Conservation (phyloP, 768 basidiomycete genomes). For the Russula compacta region DNA sequence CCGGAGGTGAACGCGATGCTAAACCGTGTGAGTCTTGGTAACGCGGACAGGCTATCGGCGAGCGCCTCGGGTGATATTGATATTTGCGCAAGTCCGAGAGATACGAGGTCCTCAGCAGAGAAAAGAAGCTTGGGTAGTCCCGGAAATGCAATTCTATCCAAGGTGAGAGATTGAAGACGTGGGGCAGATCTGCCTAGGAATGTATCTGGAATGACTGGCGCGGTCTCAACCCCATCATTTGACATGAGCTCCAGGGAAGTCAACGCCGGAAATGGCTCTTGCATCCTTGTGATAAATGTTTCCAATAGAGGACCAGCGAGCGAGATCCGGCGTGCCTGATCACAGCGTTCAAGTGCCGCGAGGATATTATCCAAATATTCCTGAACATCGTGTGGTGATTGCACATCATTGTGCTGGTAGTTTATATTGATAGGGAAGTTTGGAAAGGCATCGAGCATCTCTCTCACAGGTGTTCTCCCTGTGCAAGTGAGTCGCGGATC, state of each 20-base stretch:
- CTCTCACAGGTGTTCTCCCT: neutral
- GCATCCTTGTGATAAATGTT: neutral
- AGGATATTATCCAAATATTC: neutral
- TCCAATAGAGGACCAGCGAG: neutral
- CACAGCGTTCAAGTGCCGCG: neutral
- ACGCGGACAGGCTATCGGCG: neutral
- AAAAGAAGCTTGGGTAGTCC: neutral
- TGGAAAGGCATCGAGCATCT: neutral
- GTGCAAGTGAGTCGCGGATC: neutral
- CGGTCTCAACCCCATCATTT: no score
- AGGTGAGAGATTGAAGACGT: neutral
- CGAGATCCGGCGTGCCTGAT: neutral
- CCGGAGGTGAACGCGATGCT: neutral
- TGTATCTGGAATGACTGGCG: neutral
- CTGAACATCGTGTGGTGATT: no score
- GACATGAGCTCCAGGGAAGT: neutral
- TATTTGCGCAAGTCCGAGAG: neutral
- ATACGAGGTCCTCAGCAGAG: neutral
- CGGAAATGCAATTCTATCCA: neutral
- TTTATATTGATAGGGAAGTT: neutral
- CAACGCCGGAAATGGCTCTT: neutral
- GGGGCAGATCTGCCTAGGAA: neutral
- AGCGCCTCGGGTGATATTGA: neutral
- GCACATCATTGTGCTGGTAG: neutral
- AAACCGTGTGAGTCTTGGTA: neutral